These are phyloP conservation scores for Haematococcus lacustris DNA, from an alignment of 139 green algal genomes.

Conservation along the genomic window DNA sequence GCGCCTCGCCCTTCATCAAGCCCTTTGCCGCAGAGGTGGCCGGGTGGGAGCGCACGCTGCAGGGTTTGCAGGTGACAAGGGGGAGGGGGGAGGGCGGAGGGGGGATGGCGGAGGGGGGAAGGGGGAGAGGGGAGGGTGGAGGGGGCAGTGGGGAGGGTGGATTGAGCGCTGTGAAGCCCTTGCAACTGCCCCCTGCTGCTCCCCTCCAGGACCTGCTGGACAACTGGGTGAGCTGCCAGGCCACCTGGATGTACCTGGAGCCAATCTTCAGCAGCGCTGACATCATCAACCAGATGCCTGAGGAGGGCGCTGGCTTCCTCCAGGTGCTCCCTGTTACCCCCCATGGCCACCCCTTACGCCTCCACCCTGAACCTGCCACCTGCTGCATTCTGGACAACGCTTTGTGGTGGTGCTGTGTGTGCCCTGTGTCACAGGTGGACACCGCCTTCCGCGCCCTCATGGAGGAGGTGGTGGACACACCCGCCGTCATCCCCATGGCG, in stretches of 20 bases:
- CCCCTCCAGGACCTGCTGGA: constrained; percentile 30
- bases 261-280: constrained; percentile 65
- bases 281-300: constrained; percentile 68
- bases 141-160: neutral
- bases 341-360: no score
- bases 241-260: constrained; percentile 72
- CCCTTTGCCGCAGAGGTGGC: constrained; percentile 37
- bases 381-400: no score
- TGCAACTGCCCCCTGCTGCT: no score
- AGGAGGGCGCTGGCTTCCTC: constrained; percentile 66
- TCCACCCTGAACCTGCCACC: no score
- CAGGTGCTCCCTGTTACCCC: no score
- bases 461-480: constrained; percentile 29
- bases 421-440: constrained; percentile 38
- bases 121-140: neutral
- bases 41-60: constrained; percentile 32
- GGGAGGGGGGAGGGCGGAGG: neutral
- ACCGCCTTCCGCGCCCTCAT: constrained; percentile 49
- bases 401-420: no score
- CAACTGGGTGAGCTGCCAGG: constrained; percentile 54
- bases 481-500: constrained; percentile 35
- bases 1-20: constrained; percentile 43
- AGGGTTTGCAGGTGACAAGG: constrained; percentile 5
- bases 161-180: no score
- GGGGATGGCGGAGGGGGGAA: neutral